Conservation (phyloP, 768 basidiomycete species). For the Lentinula guzmanii region DNA sequence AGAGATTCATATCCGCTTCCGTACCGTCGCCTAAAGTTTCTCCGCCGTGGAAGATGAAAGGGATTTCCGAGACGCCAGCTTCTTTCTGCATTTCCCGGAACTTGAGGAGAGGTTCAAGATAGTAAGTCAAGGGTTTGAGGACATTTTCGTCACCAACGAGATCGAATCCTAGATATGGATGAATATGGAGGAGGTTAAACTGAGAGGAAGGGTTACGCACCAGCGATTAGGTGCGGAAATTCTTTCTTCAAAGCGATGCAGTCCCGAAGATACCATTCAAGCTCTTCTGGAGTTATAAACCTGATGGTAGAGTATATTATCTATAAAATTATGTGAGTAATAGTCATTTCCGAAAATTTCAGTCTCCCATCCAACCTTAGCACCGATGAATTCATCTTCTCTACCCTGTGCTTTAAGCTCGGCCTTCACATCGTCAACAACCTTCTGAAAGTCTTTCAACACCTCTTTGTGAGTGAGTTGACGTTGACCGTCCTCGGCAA, state of each 20-base stretch:
- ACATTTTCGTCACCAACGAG: constrained; percentile 73
- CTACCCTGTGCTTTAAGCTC: constrained; percentile 47
- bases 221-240: constrained; percentile 68
- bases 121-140: constrained; percentile 53
- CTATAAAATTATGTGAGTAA: constrained; percentile 23
- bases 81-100: constrained; percentile 56
- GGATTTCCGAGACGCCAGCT: constrained; percentile 50
- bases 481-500: constrained; percentile 48
- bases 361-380: constrained; percentile 36
- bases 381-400: constrained; percentile 59
- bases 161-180: constrained; percentile 53
- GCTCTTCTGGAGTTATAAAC: constrained; percentile 44
- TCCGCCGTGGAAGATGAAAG: constrained; percentile 77
- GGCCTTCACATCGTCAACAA: constrained; percentile 46
- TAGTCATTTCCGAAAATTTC: background rate
- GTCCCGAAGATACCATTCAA: constrained; percentile 68
- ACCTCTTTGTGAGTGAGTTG: constrained; percentile 56
- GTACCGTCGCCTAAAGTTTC: constrained; percentile 78
- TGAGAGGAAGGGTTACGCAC: constrained; percentile 23
- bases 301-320: constrained; percentile 69
- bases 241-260: constrained; percentile 68
- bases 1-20: constrained; percentile 63
- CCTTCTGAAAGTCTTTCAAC: constrained; percentile 46
- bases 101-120: constrained; percentile 50
- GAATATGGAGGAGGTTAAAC: background rate